Percentiles rank a stretch among this genome's conserved stretches.
Evolutionary conservation across 1,284 basidiomycete genomes (phyloP).

Genomic region (Marasmius fiardii): DNA sequence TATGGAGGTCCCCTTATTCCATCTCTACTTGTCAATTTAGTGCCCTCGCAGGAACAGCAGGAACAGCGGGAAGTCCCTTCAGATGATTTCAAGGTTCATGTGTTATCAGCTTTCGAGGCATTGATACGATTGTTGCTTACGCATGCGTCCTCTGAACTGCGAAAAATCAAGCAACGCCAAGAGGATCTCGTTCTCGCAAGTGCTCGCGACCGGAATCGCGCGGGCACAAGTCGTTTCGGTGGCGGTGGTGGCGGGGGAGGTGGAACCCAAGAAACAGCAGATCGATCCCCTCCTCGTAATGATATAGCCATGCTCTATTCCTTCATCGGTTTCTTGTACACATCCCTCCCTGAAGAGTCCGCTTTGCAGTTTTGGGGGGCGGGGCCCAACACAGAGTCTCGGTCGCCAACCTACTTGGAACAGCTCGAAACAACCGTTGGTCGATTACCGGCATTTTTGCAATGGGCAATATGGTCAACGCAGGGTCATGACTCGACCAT

Average conservation of each 20-base stretch:
- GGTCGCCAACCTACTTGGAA: conserved; percentile 49
- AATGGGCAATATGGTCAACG: conserved; percentile 85
- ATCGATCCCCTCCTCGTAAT: conserved; percentile 54
- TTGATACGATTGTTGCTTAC: conserved; percentile 75
- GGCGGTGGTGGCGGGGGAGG: conserved; percentile 11
- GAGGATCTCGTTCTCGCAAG: conserved; percentile 77
- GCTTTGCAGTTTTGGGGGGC: conserved; percentile 87
- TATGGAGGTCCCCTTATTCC: conserved; percentile 37
- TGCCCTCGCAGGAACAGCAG: conserved; percentile 43
- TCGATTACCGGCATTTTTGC: conserved; percentile 76
- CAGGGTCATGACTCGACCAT: conserved; percentile 72
- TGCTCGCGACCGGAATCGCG: conserved; percentile 54
- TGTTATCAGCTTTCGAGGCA: conserved; percentile 69
- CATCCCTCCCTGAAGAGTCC: conserved; percentile 67
- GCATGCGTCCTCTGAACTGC: conserved; percentile 82
- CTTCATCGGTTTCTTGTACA: conserved; percentile 81
- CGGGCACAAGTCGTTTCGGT: conserved; percentile 33
- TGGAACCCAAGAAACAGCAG: conserved; percentile 28
- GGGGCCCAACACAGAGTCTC: conserved; percentile 37
- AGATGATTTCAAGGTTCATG: conserved; percentile 61
- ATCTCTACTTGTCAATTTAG: conserved; percentile 41
- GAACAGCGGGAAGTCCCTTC: conserved; percentile 57
- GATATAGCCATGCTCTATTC: conserved; percentile 85
- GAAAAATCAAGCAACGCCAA: conserved; percentile 88
- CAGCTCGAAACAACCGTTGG: conserved; percentile 55